Base-by-base conservation (phyloP, 768 basidiomycete species). In the Epithele typhae region DNA sequence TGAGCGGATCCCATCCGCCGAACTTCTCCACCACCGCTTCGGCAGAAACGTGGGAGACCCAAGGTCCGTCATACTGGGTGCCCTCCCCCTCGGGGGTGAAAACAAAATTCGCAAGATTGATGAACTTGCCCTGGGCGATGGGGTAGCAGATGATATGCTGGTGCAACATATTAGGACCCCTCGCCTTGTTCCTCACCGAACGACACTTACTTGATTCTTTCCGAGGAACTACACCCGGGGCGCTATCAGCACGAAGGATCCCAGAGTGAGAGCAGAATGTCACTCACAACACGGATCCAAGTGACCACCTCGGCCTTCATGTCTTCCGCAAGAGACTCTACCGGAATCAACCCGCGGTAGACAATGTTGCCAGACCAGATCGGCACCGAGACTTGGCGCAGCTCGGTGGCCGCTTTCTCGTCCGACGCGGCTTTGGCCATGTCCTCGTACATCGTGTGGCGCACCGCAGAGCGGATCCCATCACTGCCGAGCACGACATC, bases 401-500 rank as follows among this genome's bases (percentile, higher is more conserved):
- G 24, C 2, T 19, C 15, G 5, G 27, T 5, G 1, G 27, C 39
- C 5, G 3, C n/a, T 24, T 25, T 23, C 2, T 8, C 6, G 17
- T 18, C 43, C 14, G 19, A 12, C 18, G 43, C 35, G 24, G 27
- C 47, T 24, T 21, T 54, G 22, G 46, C 59, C 5, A 61, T 37
- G 1, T 43, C 43, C 36, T 48, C 27, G 23, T 63, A 59, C 55
- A 70, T 59, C 15, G 50, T 52, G 23, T 37, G 54, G 30, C 69
- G 62, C 7, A 62, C 58, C 18, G 54, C 59, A 1, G 73, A 75
- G 18, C 59, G 68, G 45, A 75, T 60, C 2, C 74, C 75, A 47
- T 76, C 75, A 4, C 68, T 63, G 1, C 69, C 73, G 7, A 75
- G 51, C 24, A 77, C 57, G 7, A 76, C 45, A 43, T 76, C 72